phyloP scores from a whole-genome alignment of 1,139 yeast genomes.

The Geotrichum phurueaensis region DNA sequence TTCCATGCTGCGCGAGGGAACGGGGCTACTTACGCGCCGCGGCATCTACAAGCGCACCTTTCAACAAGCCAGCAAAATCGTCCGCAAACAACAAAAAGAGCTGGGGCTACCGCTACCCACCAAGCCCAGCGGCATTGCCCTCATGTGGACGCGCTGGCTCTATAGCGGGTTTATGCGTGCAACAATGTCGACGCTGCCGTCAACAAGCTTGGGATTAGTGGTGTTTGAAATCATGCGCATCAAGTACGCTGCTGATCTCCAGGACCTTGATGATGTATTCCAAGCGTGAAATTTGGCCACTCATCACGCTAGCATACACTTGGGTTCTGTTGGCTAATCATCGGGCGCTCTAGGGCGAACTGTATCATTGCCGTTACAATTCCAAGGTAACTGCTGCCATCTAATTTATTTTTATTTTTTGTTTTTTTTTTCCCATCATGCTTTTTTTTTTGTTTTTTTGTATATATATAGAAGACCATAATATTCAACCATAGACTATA shows the following conservation, averaged over 20 bases:
- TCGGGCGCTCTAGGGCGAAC: no score
- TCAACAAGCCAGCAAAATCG: conserved; percentile 17
- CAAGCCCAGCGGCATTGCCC: conserved; percentile 26
- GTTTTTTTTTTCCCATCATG: no score
- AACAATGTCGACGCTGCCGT: conserved; percentile 74
- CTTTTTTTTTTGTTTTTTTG: no score
- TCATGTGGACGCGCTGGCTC: conserved; percentile 58
- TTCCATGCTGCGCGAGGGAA: conserved; percentile 4
- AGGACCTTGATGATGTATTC: not conserved
- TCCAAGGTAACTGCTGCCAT: not conserved
- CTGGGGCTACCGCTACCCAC: not conserved
- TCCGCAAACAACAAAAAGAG: not conserved
- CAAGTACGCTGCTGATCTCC: conserved; percentile 22
- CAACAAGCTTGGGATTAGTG: conserved; percentile 77
- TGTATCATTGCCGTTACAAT: not conserved
- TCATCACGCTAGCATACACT: no score
- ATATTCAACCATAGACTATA: not conserved
- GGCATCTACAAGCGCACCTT: conserved; percentile 22
- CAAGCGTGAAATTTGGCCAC: not conserved
- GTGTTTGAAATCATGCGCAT: conserved; percentile 80
- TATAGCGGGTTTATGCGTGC: conserved; percentile 74
- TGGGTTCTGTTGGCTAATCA: no score
- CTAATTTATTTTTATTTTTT: not conserved
- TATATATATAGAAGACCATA: not conserved
- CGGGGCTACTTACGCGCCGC: conserved; percentile 6